Percentiles rank a stretch among this genome's conserved stretches.
phyloP scores from a whole-genome alignment of 495 filamentous ascomycete species.

The Xylaria longipes region DNA sequence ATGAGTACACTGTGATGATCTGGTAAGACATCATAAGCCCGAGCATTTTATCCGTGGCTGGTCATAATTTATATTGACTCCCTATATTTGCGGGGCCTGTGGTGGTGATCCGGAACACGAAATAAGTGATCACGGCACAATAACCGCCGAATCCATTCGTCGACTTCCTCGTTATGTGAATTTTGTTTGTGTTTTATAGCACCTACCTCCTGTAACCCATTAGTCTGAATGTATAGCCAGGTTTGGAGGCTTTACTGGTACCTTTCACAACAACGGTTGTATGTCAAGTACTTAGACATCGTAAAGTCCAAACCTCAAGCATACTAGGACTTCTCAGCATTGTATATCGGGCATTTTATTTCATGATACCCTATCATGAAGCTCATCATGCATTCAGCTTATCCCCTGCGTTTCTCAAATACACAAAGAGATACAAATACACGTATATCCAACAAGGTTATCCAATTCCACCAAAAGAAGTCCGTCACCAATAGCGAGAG shows the following conservation, averaged over 20 bases:
- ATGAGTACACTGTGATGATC: not conserved
- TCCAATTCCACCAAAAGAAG: not conserved
- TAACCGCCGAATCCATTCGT: conserved; percentile 19
- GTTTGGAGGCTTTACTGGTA: not conserved
- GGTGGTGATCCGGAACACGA: conserved; percentile 20
- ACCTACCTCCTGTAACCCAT: not conserved
- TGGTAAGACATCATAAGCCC: not conserved
- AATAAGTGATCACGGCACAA: conserved; percentile 6
- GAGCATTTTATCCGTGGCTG: conserved; percentile 24
- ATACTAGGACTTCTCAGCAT: not conserved
- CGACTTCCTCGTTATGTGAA: not conserved
- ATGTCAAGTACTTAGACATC: not conserved
- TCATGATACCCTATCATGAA: not conserved
- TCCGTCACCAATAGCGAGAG: not conserved
- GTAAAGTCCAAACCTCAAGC: not conserved
- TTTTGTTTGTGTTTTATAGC: not conserved
- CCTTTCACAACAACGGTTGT: not conserved
- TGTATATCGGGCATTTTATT: not conserved
- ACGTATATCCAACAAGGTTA: not conserved
- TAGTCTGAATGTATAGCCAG: not conserved
- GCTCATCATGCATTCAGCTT: not conserved
- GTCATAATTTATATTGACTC: conserved; percentile 10
- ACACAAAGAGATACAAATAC: not conserved
- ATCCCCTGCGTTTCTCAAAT: too few species aligned
- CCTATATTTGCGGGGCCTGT: conserved; percentile 14